phyloP scores from a whole-genome alignment of 108 stramenopile genomes.

The Cylindrotheca closterium region DNA sequence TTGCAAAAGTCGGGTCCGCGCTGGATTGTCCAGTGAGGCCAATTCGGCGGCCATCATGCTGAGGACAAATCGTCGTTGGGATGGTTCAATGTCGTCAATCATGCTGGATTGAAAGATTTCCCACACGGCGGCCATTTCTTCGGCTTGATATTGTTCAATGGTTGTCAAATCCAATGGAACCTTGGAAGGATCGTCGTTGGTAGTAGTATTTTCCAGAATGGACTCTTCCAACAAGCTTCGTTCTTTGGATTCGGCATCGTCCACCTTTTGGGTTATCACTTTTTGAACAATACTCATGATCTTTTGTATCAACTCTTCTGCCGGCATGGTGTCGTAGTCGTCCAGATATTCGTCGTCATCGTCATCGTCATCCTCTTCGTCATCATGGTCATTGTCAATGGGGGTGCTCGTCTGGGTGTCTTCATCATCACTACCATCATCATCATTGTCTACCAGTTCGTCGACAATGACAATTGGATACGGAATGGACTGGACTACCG shows the following conservation, averaged over 20 bases:
- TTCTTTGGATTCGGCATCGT: constrained; percentile 33
- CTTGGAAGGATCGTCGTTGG: not conserved
- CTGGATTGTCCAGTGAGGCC: constrained; percentile 46
- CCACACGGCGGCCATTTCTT: constrained; percentile 70
- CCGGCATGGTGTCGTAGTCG: constrained; percentile 42
- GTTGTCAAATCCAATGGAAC: constrained; percentile 13
- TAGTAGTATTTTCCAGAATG: constrained; percentile 58
- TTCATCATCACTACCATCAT: constrained; percentile 31
- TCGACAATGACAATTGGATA: constrained; percentile 80
- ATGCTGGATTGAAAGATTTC: constrained; percentile 53
- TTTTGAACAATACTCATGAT: constrained; percentile 35
- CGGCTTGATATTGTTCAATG: constrained; percentile 49
- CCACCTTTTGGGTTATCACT: constrained; percentile 44
- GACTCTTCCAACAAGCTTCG: constrained; percentile 69
- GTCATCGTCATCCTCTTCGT: constrained; percentile 35
- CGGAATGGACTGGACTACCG: constrained; percentile 65
- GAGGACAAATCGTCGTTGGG: constrained; percentile 54
- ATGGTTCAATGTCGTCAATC: constrained; percentile 53
- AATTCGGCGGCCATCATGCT: constrained; percentile 81
- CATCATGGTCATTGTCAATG: constrained; percentile 15
- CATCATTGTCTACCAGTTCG: constrained; percentile 67
- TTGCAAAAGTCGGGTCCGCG: constrained; percentile 49
- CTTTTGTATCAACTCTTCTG: constrained; percentile 44
- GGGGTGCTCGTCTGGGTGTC: not conserved
- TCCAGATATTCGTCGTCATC: constrained; percentile 55